Evolutionary conservation across 1,139 yeast species (phyloP), one percentile per base, ranked within the genome.

Genomic region (Candida frijolesensis): DNA sequence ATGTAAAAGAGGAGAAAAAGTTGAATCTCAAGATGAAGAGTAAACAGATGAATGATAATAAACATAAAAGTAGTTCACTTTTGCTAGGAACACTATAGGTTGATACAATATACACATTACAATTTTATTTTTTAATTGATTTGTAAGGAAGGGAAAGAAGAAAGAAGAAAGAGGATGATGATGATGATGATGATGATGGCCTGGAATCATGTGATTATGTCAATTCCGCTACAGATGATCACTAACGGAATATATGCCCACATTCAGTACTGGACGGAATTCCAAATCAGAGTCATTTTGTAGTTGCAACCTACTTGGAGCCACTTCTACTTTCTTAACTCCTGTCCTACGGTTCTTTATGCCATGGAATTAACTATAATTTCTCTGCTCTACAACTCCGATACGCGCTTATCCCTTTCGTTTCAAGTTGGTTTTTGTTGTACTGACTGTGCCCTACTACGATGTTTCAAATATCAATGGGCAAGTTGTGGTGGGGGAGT

Each of bases 1-100:
- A 67, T 69, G 67, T 52, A 75, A 76, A 62, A 79, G 76, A 22
- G 16, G 19, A 22, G 16, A 11, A 16, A 42, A n/a, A 14, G 19
- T n/a, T 12, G n/a, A 38, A 38, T 15, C 15, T n/a, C 18, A 33
- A 32, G 38, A 12, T 12, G 38, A 42, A 6, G 34, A 19, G 19
- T 42, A 42, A 32, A 19, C 33, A 6, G 14, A 19, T 37, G 9
- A 9, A 9, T 6, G 10, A 25, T 25, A 25, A 25, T 6, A 25
- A 25, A 9, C 29, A 25, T 8, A 25, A 25, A 9, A 9, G 8
- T 25, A 4, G 2, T 25, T 25, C 7, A 25, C 7, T 25, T 25
- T 25, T 25, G 29, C 7, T 25, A 25, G 29, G 29, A 9, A 25
- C 9, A 7, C 32, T 39, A 25, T 39, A 39, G 42, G 42, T 22